Evolutionary conservation across 805 yeast genomes (phyloP).

Genomic region (Debaryomyces prosopidis): DNA sequence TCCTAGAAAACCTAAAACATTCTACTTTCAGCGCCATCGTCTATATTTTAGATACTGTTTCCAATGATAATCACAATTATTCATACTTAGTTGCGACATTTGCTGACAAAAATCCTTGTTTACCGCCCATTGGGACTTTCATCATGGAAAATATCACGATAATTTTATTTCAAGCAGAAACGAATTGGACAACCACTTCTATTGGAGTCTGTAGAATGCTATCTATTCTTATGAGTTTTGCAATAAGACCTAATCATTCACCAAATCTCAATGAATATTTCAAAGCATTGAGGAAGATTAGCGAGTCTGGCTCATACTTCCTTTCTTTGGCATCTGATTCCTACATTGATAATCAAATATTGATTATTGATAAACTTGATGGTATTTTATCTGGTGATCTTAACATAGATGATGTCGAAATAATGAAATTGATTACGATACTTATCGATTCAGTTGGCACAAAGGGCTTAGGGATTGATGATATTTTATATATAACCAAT

Average conservation of each 20-base stretch:
- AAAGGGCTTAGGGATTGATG: constrained; percentile 53
- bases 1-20: constrained; percentile 32
- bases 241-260: constrained; percentile 22
- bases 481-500: constrained; percentile 21
- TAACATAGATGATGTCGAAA: constrained; percentile 36
- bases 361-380: constrained; percentile 60
- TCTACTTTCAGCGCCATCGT: constrained; percentile 55
- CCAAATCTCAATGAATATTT: constrained; percentile 25
- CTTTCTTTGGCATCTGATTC: constrained; percentile 46
- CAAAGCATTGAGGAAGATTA: constrained; percentile 34
- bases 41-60: constrained; percentile 59
- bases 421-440: constrained; percentile 41
- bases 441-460: constrained; percentile 56
- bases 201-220: constrained; percentile 64
- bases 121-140: constrained; percentile 54
- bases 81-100: constrained; percentile 56
- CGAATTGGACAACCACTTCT: constrained; percentile 62
- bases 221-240: constrained; percentile 48
- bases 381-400: constrained; percentile 48
- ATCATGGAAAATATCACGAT: constrained; percentile 47
- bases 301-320: constrained; percentile 43
- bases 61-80: constrained; percentile 68
- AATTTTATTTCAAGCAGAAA: constrained; percentile 48
- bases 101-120: constrained; percentile 29
- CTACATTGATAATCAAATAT: constrained; percentile 61